phyloP scores from a whole-genome alignment of 2,329 filamentous ascomycete genomes.

The Fusarium begoniae region DNA sequence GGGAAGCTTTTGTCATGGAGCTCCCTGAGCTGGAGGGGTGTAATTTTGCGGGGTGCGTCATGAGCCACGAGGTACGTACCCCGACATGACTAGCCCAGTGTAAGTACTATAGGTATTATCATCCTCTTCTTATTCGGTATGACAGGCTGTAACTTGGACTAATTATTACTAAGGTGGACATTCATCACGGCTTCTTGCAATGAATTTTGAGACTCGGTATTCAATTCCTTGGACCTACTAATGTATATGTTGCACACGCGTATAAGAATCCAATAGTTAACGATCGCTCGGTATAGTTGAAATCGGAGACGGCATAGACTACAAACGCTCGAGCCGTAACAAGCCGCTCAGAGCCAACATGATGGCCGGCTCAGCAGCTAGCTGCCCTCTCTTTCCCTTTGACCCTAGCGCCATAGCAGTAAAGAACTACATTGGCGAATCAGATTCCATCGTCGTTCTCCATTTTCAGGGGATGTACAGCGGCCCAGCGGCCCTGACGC shows the following conservation, averaged over 20 bases:
- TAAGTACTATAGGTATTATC: neutral
- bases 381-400: slow-evolving; percentile 17
- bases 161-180: neutral
- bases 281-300: neutral
- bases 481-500: slow-evolving; percentile 26
- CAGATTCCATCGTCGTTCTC: slow-evolving; percentile 2
- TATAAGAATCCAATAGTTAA: neutral
- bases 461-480: slow-evolving; percentile 1
- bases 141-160: no score
- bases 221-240: neutral
- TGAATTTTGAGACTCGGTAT: neutral
- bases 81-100: no score
- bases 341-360: slow-evolving; percentile 18
- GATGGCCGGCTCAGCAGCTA: slow-evolving; percentile 12
- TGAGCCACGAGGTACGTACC: slow-evolving; percentile 7
- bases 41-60: slow-evolving; percentile 29
- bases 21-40: slow-evolving; percentile 38
- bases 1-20: slow-evolving; percentile 22
- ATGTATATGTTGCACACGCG: neutral
- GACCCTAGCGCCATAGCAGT: slow-evolving; percentile 27
- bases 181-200: neutral
- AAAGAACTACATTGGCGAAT: slow-evolving; percentile 12
- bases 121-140: neutral
- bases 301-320: neutral
- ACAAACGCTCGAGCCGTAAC: slow-evolving; percentile 14